Conservation (phyloP, 306 rosid genomes). For the Vigna radiata region DNA sequence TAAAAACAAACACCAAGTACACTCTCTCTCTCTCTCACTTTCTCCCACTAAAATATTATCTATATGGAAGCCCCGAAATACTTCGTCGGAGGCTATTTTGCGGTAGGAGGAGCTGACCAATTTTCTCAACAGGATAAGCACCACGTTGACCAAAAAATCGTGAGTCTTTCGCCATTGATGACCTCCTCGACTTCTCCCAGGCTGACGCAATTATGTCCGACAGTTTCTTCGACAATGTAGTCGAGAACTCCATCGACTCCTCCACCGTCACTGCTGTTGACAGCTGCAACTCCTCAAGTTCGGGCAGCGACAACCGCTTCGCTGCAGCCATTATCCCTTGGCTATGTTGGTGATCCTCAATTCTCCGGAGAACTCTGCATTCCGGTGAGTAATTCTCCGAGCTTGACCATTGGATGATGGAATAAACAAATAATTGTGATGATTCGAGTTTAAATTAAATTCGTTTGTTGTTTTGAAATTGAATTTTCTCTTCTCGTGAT, state of each 20-base stretch:
- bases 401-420: not conserved
- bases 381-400: conserved; percentile 60
- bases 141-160: conserved; percentile 52
- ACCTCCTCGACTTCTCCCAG: conserved; percentile 83
- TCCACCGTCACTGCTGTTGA: conserved; percentile 73
- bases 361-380: conserved; percentile 80
- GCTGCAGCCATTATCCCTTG: conserved; percentile 56
- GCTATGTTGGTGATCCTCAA: conserved; percentile 61
- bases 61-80: conserved; percentile 72
- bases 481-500: conserved; percentile 4
- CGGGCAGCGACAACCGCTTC: conserved; percentile 63
- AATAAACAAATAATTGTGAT: conserved; percentile 13
- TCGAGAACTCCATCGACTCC: conserved; percentile 68
- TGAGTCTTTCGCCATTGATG: conserved; percentile 81
- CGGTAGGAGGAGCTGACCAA: conserved; percentile 49
- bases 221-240: conserved; percentile 68
- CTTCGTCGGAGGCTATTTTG: conserved; percentile 67
- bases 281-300: conserved; percentile 77
- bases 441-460: not conserved
- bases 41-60: not conserved
- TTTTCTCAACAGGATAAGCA: conserved; percentile 60
- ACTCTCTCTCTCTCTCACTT: no score
- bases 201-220: conserved; percentile 73
- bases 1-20: no score
- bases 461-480: conserved; percentile 1